A percentile compares a stretch with the other conserved stretches of the same genome.
Conservation (phyloP, 768 basidiomycete species). For the Cytidiella melzeri region DNA sequence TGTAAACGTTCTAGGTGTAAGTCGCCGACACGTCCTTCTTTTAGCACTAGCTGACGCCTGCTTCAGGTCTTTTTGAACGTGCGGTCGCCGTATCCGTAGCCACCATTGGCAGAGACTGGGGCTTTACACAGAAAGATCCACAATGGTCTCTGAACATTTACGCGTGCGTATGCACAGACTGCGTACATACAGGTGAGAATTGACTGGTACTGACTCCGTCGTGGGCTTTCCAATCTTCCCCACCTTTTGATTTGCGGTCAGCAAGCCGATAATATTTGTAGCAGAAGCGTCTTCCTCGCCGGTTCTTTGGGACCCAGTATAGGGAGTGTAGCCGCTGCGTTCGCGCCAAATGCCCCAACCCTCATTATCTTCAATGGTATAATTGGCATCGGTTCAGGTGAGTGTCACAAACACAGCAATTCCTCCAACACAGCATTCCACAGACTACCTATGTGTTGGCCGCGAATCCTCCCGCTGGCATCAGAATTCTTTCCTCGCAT, state of each 20-base stretch:
- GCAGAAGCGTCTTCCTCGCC: conserved; percentile 23
- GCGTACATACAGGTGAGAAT: conserved; percentile 19
- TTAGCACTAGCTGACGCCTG: neutral
- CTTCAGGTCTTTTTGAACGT: conserved; percentile 17
- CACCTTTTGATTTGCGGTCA: conserved; percentile 15
- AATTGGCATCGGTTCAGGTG: conserved; percentile 26
- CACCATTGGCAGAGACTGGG: conserved; percentile 18
- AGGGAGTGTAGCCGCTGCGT: conserved; percentile 28
- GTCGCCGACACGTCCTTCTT: neutral
- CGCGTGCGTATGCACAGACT: conserved; percentile 9
- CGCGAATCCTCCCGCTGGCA: conserved; percentile 2
- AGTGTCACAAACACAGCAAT: neutral
- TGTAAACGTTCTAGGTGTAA: conserved; percentile 17
- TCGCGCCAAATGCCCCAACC: conserved; percentile 21
- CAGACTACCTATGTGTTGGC: conserved; percentile 4
- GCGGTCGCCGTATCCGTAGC: conserved; percentile 18
- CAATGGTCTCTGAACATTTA: conserved; percentile 21
- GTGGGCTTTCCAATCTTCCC: conserved; percentile 17
- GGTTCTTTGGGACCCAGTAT: conserved; percentile 28
- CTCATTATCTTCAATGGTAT: conserved; percentile 29
- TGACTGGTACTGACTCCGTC: neutral
- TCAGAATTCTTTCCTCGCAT: conserved; percentile 22
- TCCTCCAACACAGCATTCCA: neutral
- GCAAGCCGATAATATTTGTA: conserved; percentile 16
- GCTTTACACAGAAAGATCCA: conserved; percentile 18